A percentile compares a stretch with the other conserved stretches of the same genome.
Evolutionary conservation across 2,329 filamentous ascomycete species (phyloP).

Genomic region (Scedosporium apiospermum): DNA sequence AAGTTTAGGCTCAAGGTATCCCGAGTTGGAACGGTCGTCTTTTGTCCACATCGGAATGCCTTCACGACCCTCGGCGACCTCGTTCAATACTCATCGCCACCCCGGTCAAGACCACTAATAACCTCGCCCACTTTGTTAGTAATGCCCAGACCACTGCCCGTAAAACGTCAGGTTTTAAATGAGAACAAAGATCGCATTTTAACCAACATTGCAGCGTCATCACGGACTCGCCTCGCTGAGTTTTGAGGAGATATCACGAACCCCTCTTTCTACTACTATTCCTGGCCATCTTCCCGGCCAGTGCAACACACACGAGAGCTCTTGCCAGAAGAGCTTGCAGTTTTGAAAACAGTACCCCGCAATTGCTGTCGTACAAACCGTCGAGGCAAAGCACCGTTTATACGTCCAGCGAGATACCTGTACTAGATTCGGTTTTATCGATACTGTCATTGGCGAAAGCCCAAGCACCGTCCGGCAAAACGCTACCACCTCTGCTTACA

Average conservation of each 20-base stretch:
- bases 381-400: background rate
- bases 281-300: background rate
- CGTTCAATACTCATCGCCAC: background rate
- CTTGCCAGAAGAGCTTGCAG: background rate
- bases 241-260: background rate
- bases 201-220: background rate
- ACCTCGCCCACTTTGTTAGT: background rate
- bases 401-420: background rate
- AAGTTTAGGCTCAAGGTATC: background rate
- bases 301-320: background rate
- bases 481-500: background rate
- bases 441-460: background rate
- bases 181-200: background rate
- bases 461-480: background rate
- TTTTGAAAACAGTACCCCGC: background rate
- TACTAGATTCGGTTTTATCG: background rate
- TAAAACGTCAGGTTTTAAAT: background rate
- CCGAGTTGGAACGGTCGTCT: background rate
- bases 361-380: conserved; percentile 1
- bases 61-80: background rate
- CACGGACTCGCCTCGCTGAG: background rate
- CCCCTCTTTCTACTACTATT: background rate
- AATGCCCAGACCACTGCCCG: background rate
- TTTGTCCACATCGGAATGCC: background rate
- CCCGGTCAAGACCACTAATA: too few species aligned